These are phyloP conservation scores for Clavulina sp. DNA, from an alignment of 768 basidiomycete species.

Conservation along the genomic window DNA sequence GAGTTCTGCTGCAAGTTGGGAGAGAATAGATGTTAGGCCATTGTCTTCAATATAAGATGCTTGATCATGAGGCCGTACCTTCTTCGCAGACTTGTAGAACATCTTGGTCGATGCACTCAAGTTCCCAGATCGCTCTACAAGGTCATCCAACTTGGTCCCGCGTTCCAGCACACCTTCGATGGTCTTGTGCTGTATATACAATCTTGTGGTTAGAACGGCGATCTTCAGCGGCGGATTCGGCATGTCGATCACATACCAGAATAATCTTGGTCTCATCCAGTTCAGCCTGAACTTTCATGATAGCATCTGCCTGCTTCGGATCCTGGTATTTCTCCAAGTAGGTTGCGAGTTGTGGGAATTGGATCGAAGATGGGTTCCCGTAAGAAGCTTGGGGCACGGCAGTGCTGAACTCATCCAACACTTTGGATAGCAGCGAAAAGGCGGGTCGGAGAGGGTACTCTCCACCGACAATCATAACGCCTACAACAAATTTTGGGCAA, in stretches of 20 bases:
- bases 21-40: background rate
- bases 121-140: conserved; percentile 84
- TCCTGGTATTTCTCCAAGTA: conserved; percentile 93
- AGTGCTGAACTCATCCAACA: conserved; percentile 79
- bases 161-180: conserved; percentile 93
- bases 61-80: conserved; percentile 37
- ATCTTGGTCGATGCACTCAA: conserved; percentile 84
- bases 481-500: conserved; percentile 23
- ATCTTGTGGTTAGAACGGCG: background rate
- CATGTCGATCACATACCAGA: conserved; percentile 40
- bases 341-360: conserved; percentile 54
- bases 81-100: conserved; percentile 99
- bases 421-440: conserved; percentile 83
- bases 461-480: conserved; percentile 81
- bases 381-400: conserved; percentile 60
- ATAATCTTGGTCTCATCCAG: conserved; percentile 99
- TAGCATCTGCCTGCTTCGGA: conserved; percentile 89
- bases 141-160: conserved; percentile 89
- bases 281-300: conserved; percentile 96
- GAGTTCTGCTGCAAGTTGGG: conserved; percentile 61
- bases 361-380: conserved; percentile 45
- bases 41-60: background rate
- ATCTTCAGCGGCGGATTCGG: background rate
- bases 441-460: conserved; percentile 96
- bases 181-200: conserved; percentile 70